Evolutionary conservation across 768 basidiomycete genomes (phyloP).

Genomic region (Chalciporus pseudorubinellus): DNA sequence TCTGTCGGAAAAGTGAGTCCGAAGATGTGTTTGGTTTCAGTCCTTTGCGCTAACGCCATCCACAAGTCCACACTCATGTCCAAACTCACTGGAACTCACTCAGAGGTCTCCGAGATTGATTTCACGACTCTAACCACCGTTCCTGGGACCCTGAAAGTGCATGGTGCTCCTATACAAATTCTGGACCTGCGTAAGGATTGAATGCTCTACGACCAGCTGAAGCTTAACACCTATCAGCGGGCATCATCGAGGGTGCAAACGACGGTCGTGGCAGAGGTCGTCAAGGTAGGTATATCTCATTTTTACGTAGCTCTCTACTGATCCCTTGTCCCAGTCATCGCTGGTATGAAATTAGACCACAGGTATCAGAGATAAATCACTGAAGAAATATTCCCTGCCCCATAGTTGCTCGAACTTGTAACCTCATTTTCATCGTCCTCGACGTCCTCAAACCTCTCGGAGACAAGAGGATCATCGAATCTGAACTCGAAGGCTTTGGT

Average conservation of each 20-base stretch:
- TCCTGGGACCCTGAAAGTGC: conserved; percentile 90
- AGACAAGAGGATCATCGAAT: conserved; percentile 89
- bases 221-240: conserved; percentile 50
- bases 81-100: conserved; percentile 94
- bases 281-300: conserved; percentile 57
- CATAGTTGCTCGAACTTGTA: conserved; percentile 92
- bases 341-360: conserved; percentile 48
- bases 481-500: conserved; percentile 96
- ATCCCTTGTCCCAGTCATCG: conserved; percentile 52
- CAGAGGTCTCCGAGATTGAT: conserved; percentile 93
- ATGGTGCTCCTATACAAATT: conserved; percentile 95
- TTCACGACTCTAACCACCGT: conserved; percentile 97
- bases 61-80: conserved; percentile 88
- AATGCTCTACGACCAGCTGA: background rate
- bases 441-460: conserved; percentile 98
- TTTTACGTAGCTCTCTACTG: conserved; percentile 19
- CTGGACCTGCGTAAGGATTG: conserved; percentile 77
- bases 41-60: background rate
- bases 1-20: conserved; percentile 84
- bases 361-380: conserved; percentile 2
- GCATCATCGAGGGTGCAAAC: conserved; percentile 97
- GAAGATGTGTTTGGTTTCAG: conserved; percentile 5
- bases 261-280: conserved; percentile 95
- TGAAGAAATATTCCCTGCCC: conserved; percentile 11
- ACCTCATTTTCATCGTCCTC: conserved; percentile 97